These are phyloP conservation scores for Leptographium flavum DNA, from an alignment of 2,329 filamentous ascomycete genomes.

Conservation along the genomic window DNA sequence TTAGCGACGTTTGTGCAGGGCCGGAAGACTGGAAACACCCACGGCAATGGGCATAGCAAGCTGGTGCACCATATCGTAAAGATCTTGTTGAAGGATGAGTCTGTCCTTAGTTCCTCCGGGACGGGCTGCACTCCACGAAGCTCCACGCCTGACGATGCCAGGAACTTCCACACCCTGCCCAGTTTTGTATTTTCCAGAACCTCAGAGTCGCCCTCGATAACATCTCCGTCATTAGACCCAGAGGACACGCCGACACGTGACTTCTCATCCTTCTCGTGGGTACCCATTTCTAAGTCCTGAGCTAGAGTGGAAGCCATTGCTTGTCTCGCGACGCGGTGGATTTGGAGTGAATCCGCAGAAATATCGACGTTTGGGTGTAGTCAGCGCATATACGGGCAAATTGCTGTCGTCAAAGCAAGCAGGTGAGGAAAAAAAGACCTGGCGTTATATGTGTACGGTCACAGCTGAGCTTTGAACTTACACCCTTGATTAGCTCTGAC, in stretches of 20 bases:
- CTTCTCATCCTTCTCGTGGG: neutral
- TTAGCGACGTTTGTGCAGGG: neutral
- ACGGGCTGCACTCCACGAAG: conserved; percentile 30
- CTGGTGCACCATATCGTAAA: conserved; percentile 34
- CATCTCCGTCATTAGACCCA: neutral
- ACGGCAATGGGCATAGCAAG: conserved; percentile 31
- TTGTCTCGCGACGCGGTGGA: too few relatives aligned
- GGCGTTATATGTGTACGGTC: too few relatives aligned
- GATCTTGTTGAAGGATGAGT: conserved; percentile 27
- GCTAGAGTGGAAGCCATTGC: too few relatives aligned
- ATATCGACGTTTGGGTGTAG: too few relatives aligned
- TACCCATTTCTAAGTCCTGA: too few relatives aligned
- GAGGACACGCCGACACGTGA: neutral
- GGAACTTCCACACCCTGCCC: neutral
- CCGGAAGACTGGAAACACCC: too few relatives aligned
- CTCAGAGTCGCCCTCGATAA: neutral
- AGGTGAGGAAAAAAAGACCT: neutral
- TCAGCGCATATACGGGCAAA: too few relatives aligned
- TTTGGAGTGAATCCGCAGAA: too few relatives aligned
- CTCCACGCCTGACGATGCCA: conserved; percentile 17
- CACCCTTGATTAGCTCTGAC: too few relatives aligned
- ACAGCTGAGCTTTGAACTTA: too few relatives aligned
- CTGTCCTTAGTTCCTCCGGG: conserved; percentile 25
- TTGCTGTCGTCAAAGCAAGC: neutral
- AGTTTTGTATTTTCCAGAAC: neutral